These are phyloP conservation scores for Dovyalis caffra DNA, from an alignment of 345 rosid genomes.

Conservation along the genomic window DNA sequence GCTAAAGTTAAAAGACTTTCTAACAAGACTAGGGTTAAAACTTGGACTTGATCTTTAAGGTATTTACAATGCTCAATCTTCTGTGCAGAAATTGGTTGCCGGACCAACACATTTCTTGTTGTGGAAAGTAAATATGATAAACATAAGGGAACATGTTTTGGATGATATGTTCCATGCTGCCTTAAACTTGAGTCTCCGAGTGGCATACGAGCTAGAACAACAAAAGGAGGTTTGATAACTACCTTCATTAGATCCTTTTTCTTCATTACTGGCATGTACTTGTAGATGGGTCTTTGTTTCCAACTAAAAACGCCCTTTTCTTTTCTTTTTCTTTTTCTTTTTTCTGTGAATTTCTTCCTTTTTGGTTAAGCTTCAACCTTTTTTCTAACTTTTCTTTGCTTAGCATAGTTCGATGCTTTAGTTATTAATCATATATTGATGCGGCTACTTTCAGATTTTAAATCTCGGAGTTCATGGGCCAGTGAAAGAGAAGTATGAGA, in stretches of 20 bases:
- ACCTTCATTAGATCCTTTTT: background rate
- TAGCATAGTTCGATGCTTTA: background rate
- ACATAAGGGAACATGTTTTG: slow-evolving; percentile 43
- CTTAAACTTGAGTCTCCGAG: slow-evolving; percentile 64
- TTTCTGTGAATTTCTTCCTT: background rate
- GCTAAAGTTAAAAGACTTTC: too few species aligned
- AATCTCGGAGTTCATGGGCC: slow-evolving; percentile 39
- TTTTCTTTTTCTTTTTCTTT: background rate
- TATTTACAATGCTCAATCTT: background rate
- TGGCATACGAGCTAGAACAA: slow-evolving; percentile 54
- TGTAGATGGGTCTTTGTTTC: background rate
- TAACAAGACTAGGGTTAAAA: too few species aligned
- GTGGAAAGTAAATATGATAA: slow-evolving; percentile 73
- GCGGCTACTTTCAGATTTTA: slow-evolving; percentile 41
- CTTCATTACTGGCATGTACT: background rate
- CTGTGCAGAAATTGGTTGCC: slow-evolving; percentile 53
- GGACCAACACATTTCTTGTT: slow-evolving; percentile 42
- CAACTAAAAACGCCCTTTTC: background rate
- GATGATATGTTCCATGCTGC: slow-evolving; percentile 88
- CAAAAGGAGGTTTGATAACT: slow-evolving; percentile 57
- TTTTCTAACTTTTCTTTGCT: background rate
- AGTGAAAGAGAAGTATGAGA: slow-evolving; percentile 30
- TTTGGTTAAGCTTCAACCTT: background rate
- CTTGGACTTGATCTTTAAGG: background rate
- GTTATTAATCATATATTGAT: background rate